Base-by-base conservation (phyloP, 495 filamentous ascomycete genomes). In the Trichocladium uniseriatum region DNA sequence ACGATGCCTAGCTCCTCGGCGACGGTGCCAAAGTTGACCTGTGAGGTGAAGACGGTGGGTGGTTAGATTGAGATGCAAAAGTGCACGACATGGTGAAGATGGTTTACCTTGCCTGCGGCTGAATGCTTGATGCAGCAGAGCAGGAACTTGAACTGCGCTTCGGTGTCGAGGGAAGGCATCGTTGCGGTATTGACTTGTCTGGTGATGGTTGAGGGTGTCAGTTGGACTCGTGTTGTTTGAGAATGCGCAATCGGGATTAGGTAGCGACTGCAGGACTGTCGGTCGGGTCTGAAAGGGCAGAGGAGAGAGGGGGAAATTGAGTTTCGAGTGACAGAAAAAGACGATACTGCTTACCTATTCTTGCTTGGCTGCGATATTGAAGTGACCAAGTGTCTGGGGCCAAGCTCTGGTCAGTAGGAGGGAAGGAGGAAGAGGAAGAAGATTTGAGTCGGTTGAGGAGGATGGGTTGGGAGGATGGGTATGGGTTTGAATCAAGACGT, bases 21-120 rank as follows among this genome's bases (percentile, higher is more conserved):
- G 32, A 87, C 82, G 40, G 71, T 67, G 11, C 51, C 58, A 55
- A 82, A 86, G 54, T 86, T 74, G 11, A 83, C 69, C 80, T 84
- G 50, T 10, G 28, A 9, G 6, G 27, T 37, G 19, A 29, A 16
- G 18, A 27, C 10, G 27, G 13, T 43, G 67, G 36, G 63, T 62
- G 38, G 34, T 38, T 49, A 34, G 43, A 18, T 45, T 13, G 44
- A 43, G 14, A n/a, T 40, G 15, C 14, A 29, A 38, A n/a, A 32
- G 48, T 16, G 32, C 11, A 2, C 7, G 45, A 31, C 5, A 5
- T 27, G 38, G 14, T 2, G 20, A 11, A 6, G n/a, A 36, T 7
- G 38, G 51, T 66, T 64, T 58, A 81, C 82, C 58, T 77, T 79
- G 24, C 80, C 79, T 37, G 67, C 69, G 53, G 65, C 69, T 1